Conservation (phyloP, 2,329 filamentous ascomycete species). For the Microcyclosporella mali region DNA sequence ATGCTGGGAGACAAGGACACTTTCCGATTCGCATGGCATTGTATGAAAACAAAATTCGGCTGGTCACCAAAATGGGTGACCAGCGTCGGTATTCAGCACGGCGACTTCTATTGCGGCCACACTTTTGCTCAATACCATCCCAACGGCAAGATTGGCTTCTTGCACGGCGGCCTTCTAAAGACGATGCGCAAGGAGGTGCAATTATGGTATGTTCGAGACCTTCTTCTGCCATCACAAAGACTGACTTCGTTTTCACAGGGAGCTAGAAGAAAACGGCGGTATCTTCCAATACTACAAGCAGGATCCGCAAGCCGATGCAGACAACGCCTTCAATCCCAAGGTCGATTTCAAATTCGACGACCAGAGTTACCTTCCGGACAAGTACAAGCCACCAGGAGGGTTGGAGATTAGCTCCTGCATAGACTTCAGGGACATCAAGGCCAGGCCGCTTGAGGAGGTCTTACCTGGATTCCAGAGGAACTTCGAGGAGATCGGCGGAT, state of each 20-base stretch:
- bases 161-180: conserved; percentile 30
- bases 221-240: too few relatives aligned
- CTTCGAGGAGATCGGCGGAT: conserved; percentile 19
- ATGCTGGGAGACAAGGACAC: conserved; percentile 34
- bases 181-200: conserved; percentile 16
- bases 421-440: conserved; percentile 12
- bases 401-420: conserved; percentile 13
- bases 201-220: too few relatives aligned
- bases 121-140: conserved; percentile 30
- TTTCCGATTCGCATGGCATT: conserved; percentile 30
- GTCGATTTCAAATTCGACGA: conserved; percentile 5
- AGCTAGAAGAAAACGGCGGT: conserved; percentile 17
- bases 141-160: conserved; percentile 26
- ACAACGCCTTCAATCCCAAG: neutral
- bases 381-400: conserved; percentile 1
- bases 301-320: conserved; percentile 2
- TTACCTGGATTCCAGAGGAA: conserved; percentile 11
- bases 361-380: conserved; percentile 1
- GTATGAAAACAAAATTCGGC: conserved; percentile 27
- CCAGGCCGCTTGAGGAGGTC: conserved; percentile 17
- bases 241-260: conserved; percentile 14
- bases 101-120: conserved; percentile 28
- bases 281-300: conserved; percentile 26
- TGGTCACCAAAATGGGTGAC: conserved; percentile 25
- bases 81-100: conserved; percentile 18